These are phyloP conservation scores for Alternaria burnsii DNA, from an alignment of 2,329 filamentous ascomycete genomes.

Conservation along the genomic window DNA sequence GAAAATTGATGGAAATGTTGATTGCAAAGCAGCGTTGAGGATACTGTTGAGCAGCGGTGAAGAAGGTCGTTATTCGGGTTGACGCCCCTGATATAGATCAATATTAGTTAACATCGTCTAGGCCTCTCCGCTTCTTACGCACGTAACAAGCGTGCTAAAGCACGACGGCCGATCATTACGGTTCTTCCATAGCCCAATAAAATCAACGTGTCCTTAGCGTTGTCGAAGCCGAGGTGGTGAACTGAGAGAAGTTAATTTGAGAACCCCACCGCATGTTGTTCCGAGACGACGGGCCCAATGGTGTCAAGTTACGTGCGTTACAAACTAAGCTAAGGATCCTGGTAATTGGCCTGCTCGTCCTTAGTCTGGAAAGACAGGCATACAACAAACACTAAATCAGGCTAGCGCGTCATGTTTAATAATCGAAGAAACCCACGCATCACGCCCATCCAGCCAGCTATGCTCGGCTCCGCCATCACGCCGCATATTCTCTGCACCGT, in stretches of 20 bases:
- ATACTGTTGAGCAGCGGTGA: neutral
- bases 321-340: neutral
- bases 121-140: neutral
- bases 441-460: too few relatives aligned
- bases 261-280: too few relatives aligned
- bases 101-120: too few relatives aligned
- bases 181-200: too few relatives aligned
- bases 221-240: neutral
- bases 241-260: neutral
- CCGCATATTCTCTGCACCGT: too few relatives aligned
- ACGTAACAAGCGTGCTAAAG: neutral
- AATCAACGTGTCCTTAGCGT: neutral
- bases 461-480: too few relatives aligned
- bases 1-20: neutral
- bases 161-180: neutral
- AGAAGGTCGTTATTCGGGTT: neutral
- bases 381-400: neutral
- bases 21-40: rapidly evolving
- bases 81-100: neutral
- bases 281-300: too few relatives aligned
- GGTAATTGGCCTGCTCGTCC: neutral
- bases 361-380: neutral
- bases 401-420: neutral
- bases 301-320: too few relatives aligned
- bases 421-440: neutral